These are phyloP conservation scores for Fagus sylvatica DNA, from an alignment of 306 rosid species.

Conservation along the genomic window DNA sequence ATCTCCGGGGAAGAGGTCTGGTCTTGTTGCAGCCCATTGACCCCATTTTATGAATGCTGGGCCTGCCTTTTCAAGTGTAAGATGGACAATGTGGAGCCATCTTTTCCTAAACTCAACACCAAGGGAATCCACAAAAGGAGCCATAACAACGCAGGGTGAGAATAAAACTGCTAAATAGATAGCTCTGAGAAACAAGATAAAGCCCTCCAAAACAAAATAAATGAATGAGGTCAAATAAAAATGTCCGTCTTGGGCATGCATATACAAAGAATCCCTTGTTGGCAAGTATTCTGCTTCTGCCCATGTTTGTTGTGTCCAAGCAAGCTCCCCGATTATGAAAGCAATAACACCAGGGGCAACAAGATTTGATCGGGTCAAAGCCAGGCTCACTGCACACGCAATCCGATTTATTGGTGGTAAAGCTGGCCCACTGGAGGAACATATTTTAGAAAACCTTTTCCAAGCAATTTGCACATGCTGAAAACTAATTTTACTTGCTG, in stretches of 20 bases:
- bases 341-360: conserved; percentile 62
- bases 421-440: conserved; percentile 42
- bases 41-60: conserved; percentile 90
- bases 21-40: conserved; percentile 90
- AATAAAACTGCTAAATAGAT: conserved; percentile 59
- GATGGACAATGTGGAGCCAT: conserved; percentile 61
- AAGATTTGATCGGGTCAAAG: conserved; percentile 64
- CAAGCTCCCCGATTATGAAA: conserved; percentile 53
- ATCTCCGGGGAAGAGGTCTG: conserved; percentile 77
- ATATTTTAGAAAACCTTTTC: conserved; percentile 53
- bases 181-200: conserved; percentile 62
- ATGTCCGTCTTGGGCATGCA: conserved; percentile 49
- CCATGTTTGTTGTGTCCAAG: conserved; percentile 38
- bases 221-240: conserved; percentile 46
- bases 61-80: conserved; percentile 70
- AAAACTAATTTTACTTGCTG: conserved; percentile 34
- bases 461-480: conserved; percentile 52
- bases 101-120: conserved; percentile 59
- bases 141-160: conserved; percentile 66
- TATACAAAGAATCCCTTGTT: conserved; percentile 38
- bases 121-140: conserved; percentile 54
- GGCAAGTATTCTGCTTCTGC: conserved; percentile 57
- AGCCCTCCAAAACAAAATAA: conserved; percentile 46
- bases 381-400: conserved; percentile 68
- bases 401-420: conserved; percentile 53